Conservation (phyloP, 2,329 filamentous ascomycete genomes). For the Aspergillus ochraceus region DNA sequence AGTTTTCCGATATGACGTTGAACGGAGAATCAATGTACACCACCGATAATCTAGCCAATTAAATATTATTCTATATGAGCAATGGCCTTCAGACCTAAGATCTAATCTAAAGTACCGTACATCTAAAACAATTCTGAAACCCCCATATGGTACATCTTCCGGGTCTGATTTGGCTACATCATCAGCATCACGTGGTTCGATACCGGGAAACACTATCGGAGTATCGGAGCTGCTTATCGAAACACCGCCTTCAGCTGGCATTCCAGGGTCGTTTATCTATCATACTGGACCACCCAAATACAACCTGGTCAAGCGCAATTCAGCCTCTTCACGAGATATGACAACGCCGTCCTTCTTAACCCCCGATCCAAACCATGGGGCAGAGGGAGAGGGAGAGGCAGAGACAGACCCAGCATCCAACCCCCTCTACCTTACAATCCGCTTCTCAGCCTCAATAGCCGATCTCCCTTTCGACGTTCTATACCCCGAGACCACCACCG, state of each 20-base stretch:
- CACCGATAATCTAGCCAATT: not conserved
- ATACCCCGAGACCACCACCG: conserved; percentile 66
- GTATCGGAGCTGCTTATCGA: not conserved
- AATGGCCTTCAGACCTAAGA: too few relatives aligned
- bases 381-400: not conserved
- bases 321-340: conserved; percentile 14
- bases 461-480: conserved; percentile 79
- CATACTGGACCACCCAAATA: not conserved
- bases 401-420: conserved; percentile 9
- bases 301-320: not conserved
- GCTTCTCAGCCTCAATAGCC: conserved; percentile 82
- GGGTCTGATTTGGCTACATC: not conserved
- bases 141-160: too few relatives aligned
- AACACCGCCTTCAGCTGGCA: not conserved
- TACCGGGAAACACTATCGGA: not conserved
- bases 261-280: too few relatives aligned
- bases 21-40: not conserved
- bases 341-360: conserved; percentile 17
- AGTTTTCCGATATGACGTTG: conserved; percentile 10
- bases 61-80: too few relatives aligned
- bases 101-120: too few relatives aligned
- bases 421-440: conserved; percentile 74
- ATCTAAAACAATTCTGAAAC: too few relatives aligned
- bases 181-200: conserved; percentile 11
- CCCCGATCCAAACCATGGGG: conserved; percentile 8